Evolutionary conservation across 345 rosid genomes (phyloP), one percentile per base, ranked within the genome.

Genomic region (Dovyalis caffra): DNA sequence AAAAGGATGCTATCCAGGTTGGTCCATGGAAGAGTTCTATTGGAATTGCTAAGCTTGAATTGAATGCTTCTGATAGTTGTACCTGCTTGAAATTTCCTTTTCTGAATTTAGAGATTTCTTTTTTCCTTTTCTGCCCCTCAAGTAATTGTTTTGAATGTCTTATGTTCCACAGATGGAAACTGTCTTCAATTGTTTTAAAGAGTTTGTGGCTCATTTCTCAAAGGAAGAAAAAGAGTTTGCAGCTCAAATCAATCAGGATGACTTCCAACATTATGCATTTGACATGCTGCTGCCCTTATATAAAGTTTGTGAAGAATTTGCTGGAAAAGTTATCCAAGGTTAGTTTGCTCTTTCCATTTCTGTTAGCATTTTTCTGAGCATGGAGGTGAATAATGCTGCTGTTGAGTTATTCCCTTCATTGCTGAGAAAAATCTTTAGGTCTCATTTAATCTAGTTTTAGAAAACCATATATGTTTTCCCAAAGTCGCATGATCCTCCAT

Each of bases 231-330:
- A 74, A 75, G 83, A 81, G 31, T 74, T 91, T 64, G 56, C 88
- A 58, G 80, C 78, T 1, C 81, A 81, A 76, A 74, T 91, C 64
- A 73, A 57, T 10, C 84, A 75, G 70, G 92, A 83, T 26, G 86
- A 87, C 57, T 86, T 82, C 25, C 76, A 73, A 71, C 85, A 43
- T 51, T 87, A 88, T 66, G 96, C 88, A 61, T 77, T 12, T 66
- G 82, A 82, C 70, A 88, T 95, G 82, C 83, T 95, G 70, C 82
- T 90, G 28, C 94, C 97, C 0, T 64, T 91, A 71, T 95, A 89
- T 85, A 95, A 95, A 90, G 90, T 95, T 35, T 88, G 86, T n/a
- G 96, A 95, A 88, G 97, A 94, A 74, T 89, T 76, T 78, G 78
- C 98, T 8, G 99, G 97, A 68, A 93, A 87, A 80, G 81, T 82